Evolutionary conservation across 2,329 filamentous ascomycete species (phyloP).

Genomic region (Coniella vitis): DNA sequence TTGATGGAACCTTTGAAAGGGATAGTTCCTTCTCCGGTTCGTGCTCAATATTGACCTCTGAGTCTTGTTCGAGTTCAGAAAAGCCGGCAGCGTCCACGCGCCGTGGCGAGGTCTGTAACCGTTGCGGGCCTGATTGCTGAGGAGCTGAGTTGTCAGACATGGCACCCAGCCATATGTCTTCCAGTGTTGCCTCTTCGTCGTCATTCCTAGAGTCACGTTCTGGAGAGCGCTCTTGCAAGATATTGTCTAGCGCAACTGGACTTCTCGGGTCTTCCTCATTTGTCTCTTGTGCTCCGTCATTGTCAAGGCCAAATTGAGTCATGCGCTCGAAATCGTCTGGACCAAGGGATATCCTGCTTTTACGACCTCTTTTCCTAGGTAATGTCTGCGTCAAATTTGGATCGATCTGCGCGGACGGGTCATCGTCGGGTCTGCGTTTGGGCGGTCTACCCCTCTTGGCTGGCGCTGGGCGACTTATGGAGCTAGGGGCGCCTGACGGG

Average conservation of each 20-base stretch:
- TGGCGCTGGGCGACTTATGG: constrained; percentile 20
- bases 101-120: background rate
- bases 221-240: background rate
- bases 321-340: constrained; percentile 23
- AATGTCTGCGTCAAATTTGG: constrained; percentile 18
- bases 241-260: background rate
- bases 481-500: constrained; percentile 6
- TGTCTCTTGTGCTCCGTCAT: background rate
- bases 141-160: constrained; percentile 12
- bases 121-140: no score
- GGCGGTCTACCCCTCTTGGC: constrained; percentile 19
- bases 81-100: background rate
- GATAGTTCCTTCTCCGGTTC: no score
- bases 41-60: background rate
- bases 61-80: background rate
- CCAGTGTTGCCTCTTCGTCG: constrained; percentile 12
- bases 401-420: constrained; percentile 20
- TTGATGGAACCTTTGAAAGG: no score
- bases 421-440: constrained; percentile 9
- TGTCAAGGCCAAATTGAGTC: background rate
- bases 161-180: constrained; percentile 18
- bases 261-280: background rate
- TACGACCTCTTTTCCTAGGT: constrained; percentile 26
- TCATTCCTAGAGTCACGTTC: background rate
- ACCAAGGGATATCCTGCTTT: constrained; percentile 22